Percentiles rank a stretch among this genome's conserved stretches.
These are phyloP conservation scores for Botrytis paeoniae DNA, from an alignment of 2,329 filamentous ascomycete genomes.

Conservation along the genomic window DNA sequence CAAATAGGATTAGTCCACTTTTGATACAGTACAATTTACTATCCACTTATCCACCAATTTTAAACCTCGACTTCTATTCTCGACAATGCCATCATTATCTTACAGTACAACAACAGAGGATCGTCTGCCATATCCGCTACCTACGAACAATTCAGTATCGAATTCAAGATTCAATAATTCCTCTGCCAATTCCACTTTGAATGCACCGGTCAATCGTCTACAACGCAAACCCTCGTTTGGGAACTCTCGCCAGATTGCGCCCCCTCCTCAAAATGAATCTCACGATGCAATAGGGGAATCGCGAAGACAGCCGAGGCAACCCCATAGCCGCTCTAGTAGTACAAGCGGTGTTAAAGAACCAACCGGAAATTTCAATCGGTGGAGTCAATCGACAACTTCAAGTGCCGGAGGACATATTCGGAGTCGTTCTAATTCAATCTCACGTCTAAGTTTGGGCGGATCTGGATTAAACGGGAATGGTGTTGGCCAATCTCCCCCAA, in stretches of 20 bases:
- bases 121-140: slow-evolving; percentile 13
- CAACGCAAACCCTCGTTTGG: slow-evolving; percentile 18
- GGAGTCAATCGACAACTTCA: slow-evolving; percentile 52
- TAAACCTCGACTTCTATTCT: slow-evolving; percentile 14
- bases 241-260: slow-evolving; percentile 18
- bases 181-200: slow-evolving; percentile 8
- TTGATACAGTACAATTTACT: slow-evolving; percentile 15
- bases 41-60: slow-evolving; percentile 12
- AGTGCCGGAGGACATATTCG: slow-evolving; percentile 40
- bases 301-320: slow-evolving; percentile 37
- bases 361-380: slow-evolving; percentile 50
- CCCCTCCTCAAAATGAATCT: slow-evolving; percentile 18
- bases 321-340: slow-evolving; percentile 20
- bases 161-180: slow-evolving; percentile 3
- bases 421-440: slow-evolving; percentile 20
- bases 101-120: slow-evolving; percentile 20
- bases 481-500: slow-evolving; percentile 24
- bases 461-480: slow-evolving; percentile 34
- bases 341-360: slow-evolving; percentile 36
- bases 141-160: background rate
- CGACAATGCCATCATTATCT: slow-evolving; percentile 20
- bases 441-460: slow-evolving; percentile 29
- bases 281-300: slow-evolving; percentile 20
- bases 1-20: slow-evolving; percentile 6
- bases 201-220: slow-evolving; percentile 1